A percentile compares a stretch with the other conserved stretches of the same genome.
These are phyloP conservation scores for Neopestalotiopsis sp. DNA, from an alignment of 2,329 filamentous ascomycete genomes.

Conservation along the genomic window DNA sequence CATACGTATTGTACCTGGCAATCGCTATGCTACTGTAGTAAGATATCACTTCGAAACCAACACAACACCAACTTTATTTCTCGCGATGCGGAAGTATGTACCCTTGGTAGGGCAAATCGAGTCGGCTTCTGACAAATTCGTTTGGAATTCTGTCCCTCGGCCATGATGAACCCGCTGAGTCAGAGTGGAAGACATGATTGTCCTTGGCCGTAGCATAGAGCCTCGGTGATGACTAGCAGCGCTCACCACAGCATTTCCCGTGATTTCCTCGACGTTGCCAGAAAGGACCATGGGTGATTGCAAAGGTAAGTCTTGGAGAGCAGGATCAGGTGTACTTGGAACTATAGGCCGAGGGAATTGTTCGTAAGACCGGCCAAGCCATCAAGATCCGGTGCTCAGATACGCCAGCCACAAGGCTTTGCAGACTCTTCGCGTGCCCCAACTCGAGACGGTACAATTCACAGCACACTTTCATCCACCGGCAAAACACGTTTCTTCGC, in stretches of 20 bases:
- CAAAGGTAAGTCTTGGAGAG: not conserved
- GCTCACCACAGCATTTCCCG: not conserved
- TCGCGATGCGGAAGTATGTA: conserved; percentile 1
- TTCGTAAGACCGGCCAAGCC: not conserved
- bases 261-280: not conserved
- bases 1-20: not conserved
- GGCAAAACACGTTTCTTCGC: not conserved
- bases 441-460: not conserved
- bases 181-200: not conserved
- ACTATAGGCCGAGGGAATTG: not conserved
- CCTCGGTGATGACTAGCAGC: not conserved
- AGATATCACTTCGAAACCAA: not conserved
- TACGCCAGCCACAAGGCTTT: not conserved
- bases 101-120: not conserved
- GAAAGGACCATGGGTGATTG: not conserved
- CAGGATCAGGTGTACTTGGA: not conserved
- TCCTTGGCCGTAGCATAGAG: not conserved
- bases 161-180: too few species aligned
- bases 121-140: too few species aligned
- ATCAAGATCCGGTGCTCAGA: not conserved
- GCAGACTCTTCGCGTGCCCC: not conserved
- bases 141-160: too few species aligned
- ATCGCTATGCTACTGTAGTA: not conserved
- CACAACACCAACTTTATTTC: not conserved
- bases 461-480: not conserved